A percentile compares a stretch with the other conserved stretches of the same genome.
phyloP scores from a whole-genome alignment of 208 protist species.

The Wallacemonas collosoma region DNA sequence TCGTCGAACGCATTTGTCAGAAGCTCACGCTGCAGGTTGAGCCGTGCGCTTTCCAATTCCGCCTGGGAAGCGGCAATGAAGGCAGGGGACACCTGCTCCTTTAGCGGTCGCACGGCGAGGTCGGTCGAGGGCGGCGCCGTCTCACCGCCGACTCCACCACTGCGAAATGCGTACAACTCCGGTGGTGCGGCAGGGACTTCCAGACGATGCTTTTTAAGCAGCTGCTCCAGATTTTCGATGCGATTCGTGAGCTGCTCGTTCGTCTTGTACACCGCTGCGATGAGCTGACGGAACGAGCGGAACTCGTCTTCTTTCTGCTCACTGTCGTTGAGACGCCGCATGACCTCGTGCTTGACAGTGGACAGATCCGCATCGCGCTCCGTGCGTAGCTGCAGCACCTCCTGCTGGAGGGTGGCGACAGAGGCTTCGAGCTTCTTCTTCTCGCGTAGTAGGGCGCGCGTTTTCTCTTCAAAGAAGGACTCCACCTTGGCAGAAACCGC shows the following conservation, averaged over 20 bases:
- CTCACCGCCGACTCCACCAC: constrained; percentile 18
- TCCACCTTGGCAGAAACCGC: constrained; percentile 52
- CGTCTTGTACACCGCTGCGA: constrained; percentile 74
- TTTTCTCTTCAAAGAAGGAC: constrained; percentile 70
- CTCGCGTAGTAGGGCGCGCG: constrained; percentile 50
- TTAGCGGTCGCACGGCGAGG: constrained; percentile 11
- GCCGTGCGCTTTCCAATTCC: constrained; percentile 60
- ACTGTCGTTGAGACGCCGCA: constrained; percentile 61
- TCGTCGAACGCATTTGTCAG: constrained; percentile 76
- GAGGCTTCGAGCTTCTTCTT: constrained; percentile 36
- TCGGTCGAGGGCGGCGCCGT: not conserved
- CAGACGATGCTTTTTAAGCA: constrained; percentile 56
- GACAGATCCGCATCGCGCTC: constrained; percentile 67
- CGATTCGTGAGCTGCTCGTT: constrained; percentile 67
- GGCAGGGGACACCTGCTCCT: constrained; percentile 33
- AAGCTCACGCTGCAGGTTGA: constrained; percentile 66
- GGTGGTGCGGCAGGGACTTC: constrained; percentile 38
- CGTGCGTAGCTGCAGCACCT: constrained; percentile 46
- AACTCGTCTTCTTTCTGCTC: constrained; percentile 78
- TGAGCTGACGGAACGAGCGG: constrained; percentile 61
- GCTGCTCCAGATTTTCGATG: constrained; percentile 57
- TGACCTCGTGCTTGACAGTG: constrained; percentile 53
- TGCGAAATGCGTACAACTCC: constrained; percentile 51
- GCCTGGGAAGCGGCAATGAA: constrained; percentile 64
- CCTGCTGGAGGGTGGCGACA: constrained; percentile 36